Evolutionary conservation across 225 moss, liverwort and hornwort species (phyloP).

Genomic region (Sphagnum tenellum): DNA sequence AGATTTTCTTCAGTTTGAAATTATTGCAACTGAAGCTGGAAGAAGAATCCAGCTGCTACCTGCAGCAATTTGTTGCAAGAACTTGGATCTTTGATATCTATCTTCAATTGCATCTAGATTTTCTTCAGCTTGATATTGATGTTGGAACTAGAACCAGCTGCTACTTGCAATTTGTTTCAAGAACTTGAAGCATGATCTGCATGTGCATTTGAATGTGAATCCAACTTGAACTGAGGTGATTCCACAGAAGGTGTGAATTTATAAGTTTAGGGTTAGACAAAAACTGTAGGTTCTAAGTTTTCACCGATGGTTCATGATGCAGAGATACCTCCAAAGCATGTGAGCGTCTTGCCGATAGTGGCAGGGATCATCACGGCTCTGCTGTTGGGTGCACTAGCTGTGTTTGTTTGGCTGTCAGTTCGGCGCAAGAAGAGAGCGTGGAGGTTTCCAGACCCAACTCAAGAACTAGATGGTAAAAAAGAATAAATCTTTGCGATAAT

Average conservation of each 20-base stretch:
- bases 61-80: too few relatives aligned
- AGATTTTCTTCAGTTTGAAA: too few relatives aligned
- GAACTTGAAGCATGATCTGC: background rate
- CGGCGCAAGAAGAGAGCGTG: conserved; percentile 7
- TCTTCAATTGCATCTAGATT: too few relatives aligned
- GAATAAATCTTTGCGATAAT: background rate
- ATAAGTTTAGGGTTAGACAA: background rate
- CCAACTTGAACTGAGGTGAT: background rate
- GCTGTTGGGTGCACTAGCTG: conserved; percentile 1
- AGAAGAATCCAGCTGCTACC: too few relatives aligned
- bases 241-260: background rate
- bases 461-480: conserved; percentile 6
- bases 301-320: background rate
- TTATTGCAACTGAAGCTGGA: too few relatives aligned
- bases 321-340: background rate
- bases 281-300: background rate
- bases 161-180: background rate
- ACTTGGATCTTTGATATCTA: too few relatives aligned
- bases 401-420: conserved; percentile 7
- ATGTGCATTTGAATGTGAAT: too few relatives aligned
- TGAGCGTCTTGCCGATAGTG: background rate
- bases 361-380: conserved; percentile 3
- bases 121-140: too few relatives aligned
- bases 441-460: conserved; percentile 4
- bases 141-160: too few relatives aligned